Base-by-base conservation (phyloP, 805 yeast species). In the Yamadazyma tumulicola region DNA sequence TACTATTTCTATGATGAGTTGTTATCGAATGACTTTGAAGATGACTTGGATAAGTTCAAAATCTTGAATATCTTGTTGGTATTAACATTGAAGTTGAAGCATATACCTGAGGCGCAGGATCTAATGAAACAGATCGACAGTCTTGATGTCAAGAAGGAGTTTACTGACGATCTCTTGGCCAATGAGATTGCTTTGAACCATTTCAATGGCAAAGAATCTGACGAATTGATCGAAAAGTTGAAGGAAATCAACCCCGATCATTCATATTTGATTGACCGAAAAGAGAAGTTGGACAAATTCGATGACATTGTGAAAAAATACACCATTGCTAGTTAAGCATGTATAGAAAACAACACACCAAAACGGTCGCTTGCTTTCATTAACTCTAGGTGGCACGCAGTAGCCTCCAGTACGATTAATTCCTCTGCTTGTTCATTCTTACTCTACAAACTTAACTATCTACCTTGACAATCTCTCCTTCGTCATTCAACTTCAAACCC, bases 91-190 rank as follows among this genome's bases (percentile, higher is more conserved):
- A 87, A 85, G 62, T 74, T 87, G 55, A 77, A 79, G 32, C 84
- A 89, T 51, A 66, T 77, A 37, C 91, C 89, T 2, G 97, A 91
- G 61, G 89, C 96, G 7, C 73, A 74, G 39, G 85, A 85, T 42
- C 66, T 79, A 23, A 45, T 59, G 40, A 41, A 46, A 25, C 69
- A 62, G 45, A 61, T 83, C 9, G 61, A 61, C 19, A 62, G 70
- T 32, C 59, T 75, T 59, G 58, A 65, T 20, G 63, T 61, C 12
- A 43, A 45, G 29, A 8, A 20, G 5, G 32, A 34, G 19, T 45
- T 48, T 10, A 47, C 54, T 19, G 67, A 60, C 11, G 77, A 77
- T 52, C 64, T 77, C 25, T 46, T 81, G 26, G 84, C 87, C 30
- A 79, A 82, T 53, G 72, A 79, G 51, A 76, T 85, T 40, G 72